phyloP scores from a whole-genome alignment of 23 red algal species.

The Pyropia yezoensis region DNA sequence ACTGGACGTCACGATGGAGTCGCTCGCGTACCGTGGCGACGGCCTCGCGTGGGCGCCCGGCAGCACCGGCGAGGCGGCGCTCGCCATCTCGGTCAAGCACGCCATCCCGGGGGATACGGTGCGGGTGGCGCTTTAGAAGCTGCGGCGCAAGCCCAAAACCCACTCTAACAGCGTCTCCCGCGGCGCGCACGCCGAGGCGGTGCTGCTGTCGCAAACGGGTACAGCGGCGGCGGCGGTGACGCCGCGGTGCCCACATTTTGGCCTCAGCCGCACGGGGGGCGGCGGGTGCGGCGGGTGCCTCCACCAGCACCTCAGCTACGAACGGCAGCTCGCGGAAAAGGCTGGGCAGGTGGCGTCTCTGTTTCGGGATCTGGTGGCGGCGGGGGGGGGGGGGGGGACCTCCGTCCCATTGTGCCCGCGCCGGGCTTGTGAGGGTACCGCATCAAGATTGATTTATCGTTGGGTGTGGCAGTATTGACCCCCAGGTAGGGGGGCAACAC shows the following conservation, averaged over 20 bases:
- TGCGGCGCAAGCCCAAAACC: slow-evolving; percentile 20
- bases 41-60: slow-evolving; percentile 8
- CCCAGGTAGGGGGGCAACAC: too few relatives aligned
- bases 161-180: neutral
- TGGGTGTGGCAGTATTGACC: too few relatives aligned
- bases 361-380: slow-evolving; percentile 23
- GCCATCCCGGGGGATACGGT: slow-evolving; percentile 66
- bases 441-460: slow-evolving; percentile 98
- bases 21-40: slow-evolving; percentile 40
- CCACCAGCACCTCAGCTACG: slow-evolving; percentile 69
- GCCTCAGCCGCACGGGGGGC: slow-evolving; percentile 28
- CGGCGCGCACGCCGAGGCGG: slow-evolving; percentile 65
- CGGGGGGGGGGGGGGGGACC: neutral
- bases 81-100: slow-evolving; percentile 38
- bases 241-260: slow-evolving; percentile 71
- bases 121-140: slow-evolving; percentile 18
- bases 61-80: neutral
- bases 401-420: slow-evolving; percentile 21
- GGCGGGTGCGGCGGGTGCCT: slow-evolving; percentile 89
- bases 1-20: slow-evolving; percentile 23
- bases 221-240: slow-evolving; percentile 22
- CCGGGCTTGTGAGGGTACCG: slow-evolving; percentile 45
- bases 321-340: slow-evolving; percentile 62
- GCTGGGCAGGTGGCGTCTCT: slow-evolving; percentile 33
- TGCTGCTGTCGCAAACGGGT: slow-evolving; percentile 27